A percentile compares a stretch with the other conserved stretches of the same genome.
Evolutionary conservation across 257 asterid species (phyloP).

Genomic region (Haberlea rhodopensis): DNA sequence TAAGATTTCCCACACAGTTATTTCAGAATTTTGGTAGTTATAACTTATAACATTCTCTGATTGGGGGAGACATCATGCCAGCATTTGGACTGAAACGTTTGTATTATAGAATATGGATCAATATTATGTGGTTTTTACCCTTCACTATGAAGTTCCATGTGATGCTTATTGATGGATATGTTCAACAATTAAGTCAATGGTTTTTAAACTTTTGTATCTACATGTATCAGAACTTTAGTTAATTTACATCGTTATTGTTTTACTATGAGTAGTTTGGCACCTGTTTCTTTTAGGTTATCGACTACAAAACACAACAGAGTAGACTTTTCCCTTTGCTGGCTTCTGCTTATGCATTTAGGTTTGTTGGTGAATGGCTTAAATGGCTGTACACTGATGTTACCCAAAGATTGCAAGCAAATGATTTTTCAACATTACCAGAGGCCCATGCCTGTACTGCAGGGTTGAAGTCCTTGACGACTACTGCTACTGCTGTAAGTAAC

Average conservation of each 20-base stretch:
- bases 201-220: not conserved
- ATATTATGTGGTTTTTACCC: not conserved
- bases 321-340: conserved; percentile 95
- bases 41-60: not conserved
- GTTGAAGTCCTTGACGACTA: conserved; percentile 91
- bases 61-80: not conserved
- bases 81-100: not conserved
- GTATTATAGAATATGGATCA: conserved; percentile 1
- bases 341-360: conserved; percentile 94
- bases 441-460: conserved; percentile 99
- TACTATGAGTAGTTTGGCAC: not conserved
- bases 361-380: conserved; percentile 92
- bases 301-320: conserved; percentile 91
- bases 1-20: too few species aligned
- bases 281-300: conserved; percentile 63
- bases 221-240: not conserved
- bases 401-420: conserved; percentile 70
- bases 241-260: too few species aligned
- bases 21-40: not conserved
- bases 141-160: not conserved
- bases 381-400: conserved; percentile 94
- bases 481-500: conserved; percentile 86
- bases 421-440: conserved; percentile 93
- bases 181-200: not conserved
- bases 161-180: not conserved